A percentile compares a stretch with the other conserved stretches of the same genome.
Conservation (phyloP, 768 basidiomycete species). For the Phaeolepiota aurea region DNA sequence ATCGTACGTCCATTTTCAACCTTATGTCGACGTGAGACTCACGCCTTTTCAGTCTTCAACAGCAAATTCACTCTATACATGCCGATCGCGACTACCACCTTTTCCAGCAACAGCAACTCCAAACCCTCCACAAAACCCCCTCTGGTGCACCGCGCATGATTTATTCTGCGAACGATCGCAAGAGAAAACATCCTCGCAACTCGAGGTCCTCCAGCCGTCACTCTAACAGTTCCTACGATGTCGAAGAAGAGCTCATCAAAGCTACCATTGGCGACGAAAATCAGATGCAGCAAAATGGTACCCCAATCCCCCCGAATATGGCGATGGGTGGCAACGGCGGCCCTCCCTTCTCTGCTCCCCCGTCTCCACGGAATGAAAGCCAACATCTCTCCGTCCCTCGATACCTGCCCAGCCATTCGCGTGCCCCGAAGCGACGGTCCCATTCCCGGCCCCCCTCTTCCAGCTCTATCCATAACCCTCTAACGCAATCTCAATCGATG, state of each 20-base stretch:
- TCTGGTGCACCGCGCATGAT: constrained; percentile 5
- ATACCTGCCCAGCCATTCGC: too few species aligned
- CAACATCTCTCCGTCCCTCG: not conserved
- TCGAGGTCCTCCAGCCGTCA: constrained; percentile 26
- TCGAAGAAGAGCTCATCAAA: constrained; percentile 37
- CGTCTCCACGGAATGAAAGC: constrained; percentile 2
- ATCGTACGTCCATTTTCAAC: not conserved
- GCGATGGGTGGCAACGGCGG: not conserved
- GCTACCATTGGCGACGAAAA: constrained; percentile 22
- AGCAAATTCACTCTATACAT: not conserved
- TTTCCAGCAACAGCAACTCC: constrained; percentile 3
- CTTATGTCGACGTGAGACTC: not conserved
- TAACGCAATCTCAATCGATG: not conserved
- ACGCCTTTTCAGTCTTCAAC: not conserved
- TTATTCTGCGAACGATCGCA: constrained; percentile 6
- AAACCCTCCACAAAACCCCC: constrained; percentile 4
- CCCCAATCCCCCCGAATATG: not conserved
- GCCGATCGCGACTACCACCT: not conserved
- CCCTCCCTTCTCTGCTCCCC: not conserved
- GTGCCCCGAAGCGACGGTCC: not conserved
- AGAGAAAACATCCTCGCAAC: constrained; percentile 10
- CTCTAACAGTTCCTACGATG: constrained; percentile 25
- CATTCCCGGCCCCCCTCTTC: not conserved
- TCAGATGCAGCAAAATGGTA: not conserved
- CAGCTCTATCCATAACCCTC: not conserved